Evolutionary conservation across 208 protist genomes (phyloP).

Genomic region (Strigomonas culicis): DNA sequence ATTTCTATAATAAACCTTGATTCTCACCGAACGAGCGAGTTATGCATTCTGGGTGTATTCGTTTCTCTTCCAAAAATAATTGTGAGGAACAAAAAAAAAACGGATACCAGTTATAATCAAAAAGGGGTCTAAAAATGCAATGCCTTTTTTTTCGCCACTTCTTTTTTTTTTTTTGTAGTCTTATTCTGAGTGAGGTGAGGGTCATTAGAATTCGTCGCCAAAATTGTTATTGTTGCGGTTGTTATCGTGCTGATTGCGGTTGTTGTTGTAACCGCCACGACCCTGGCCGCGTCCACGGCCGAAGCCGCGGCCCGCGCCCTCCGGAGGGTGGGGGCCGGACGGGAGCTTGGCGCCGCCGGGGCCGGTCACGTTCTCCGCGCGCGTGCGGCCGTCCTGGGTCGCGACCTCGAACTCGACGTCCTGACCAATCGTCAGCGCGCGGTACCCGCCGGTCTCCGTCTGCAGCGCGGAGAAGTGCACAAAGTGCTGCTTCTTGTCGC

Average conservation of each 20-base stretch:
- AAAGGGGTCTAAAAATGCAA: neutral
- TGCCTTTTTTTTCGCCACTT: slow-evolving; percentile 1
- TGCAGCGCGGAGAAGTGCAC: slow-evolving; percentile 90
- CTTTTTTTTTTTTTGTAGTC: slow-evolving; percentile 17
- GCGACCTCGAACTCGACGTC: slow-evolving; percentile 90
- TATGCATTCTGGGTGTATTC: neutral
- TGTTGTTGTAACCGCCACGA: slow-evolving; percentile 33
- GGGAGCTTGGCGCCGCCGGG: slow-evolving; percentile 79
- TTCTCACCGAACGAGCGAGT: neutral
- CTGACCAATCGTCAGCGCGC: slow-evolving; percentile 79
- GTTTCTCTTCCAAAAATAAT: neutral
- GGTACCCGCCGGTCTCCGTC: slow-evolving; percentile 86
- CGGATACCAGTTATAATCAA: neutral
- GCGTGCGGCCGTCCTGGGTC: slow-evolving; percentile 82
- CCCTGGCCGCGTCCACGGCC: slow-evolving; percentile 32
- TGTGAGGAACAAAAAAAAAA: neutral
- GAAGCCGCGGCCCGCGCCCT: slow-evolving; percentile 31
- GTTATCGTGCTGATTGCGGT: slow-evolving; percentile 35
- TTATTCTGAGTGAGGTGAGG: neutral
- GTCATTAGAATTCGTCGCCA: slow-evolving; percentile 78
- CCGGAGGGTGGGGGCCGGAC: slow-evolving; percentile 72
- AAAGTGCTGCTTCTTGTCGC: slow-evolving; percentile 91
- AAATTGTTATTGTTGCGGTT: slow-evolving; percentile 64
- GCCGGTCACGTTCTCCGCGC: slow-evolving; percentile 84
- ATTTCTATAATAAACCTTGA: neutral